Percentiles rank a stretch among this genome's conserved stretches.
Evolutionary conservation across 2,329 filamentous ascomycete genomes (phyloP).

Genomic region (Tolypocladium nubicola): DNA sequence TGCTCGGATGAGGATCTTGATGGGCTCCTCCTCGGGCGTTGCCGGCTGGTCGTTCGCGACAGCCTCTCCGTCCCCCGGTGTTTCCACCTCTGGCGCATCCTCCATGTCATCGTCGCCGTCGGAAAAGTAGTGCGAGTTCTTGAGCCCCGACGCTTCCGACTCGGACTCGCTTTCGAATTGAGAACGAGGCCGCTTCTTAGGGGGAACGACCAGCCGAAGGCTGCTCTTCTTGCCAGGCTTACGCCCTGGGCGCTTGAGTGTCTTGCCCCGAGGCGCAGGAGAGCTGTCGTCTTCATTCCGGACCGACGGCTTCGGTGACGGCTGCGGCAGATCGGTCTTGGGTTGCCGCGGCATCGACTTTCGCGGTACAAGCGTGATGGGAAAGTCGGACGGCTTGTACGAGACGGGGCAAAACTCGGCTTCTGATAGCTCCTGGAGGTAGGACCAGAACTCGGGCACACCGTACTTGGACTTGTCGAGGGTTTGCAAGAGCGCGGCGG

Average conservation of each 20-base stretch:
- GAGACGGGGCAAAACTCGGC: conserved; percentile 16
- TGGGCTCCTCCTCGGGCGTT: conserved; percentile 9
- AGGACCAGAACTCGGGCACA: conserved; percentile 19
- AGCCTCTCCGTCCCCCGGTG: conserved; percentile 5
- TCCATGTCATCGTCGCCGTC: conserved; percentile 21
- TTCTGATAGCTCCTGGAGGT: conserved; percentile 18
- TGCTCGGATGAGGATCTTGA: conserved; percentile 35
- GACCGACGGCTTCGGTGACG: neutral
- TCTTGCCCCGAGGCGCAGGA: conserved; percentile 18
- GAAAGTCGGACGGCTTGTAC: conserved; percentile 17
- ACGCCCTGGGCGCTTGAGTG: conserved; percentile 19
- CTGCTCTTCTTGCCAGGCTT: conserved; percentile 28
- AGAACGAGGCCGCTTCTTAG: conserved; percentile 33
- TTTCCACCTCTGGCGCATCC: neutral
- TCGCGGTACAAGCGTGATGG: conserved; percentile 13
- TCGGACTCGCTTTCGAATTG: conserved; percentile 29
- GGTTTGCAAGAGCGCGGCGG: conserved; percentile 24
- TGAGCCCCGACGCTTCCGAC: conserved; percentile 21
- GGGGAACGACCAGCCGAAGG: conserved; percentile 28
- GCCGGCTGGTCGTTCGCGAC: conserved; percentile 8
- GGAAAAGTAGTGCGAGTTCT: conserved; percentile 22
- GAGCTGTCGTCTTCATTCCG: conserved; percentile 4
- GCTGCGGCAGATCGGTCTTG: neutral
- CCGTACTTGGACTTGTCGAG: conserved; percentile 24
- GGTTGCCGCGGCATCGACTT: conserved; percentile 5